Percentiles rank a stretch among this genome's conserved stretches.
Conservation (phyloP, 768 basidiomycete species). For the Tulasnella sp. region DNA sequence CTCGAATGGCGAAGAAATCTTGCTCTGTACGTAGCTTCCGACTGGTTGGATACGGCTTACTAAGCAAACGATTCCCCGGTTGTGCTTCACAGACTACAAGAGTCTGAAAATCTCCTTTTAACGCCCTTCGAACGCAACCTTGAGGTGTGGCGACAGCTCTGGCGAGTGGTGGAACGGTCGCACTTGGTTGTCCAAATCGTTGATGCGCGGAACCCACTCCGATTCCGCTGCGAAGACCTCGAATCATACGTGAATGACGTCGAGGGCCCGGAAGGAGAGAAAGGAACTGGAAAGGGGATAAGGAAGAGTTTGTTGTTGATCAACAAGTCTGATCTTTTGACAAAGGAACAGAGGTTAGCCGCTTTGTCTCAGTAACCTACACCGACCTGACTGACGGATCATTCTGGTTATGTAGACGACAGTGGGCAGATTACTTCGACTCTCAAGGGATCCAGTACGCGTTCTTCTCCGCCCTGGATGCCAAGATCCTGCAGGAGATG, state of each 20-base stretch:
- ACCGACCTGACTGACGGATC: not conserved
- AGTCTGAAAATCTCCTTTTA: conserved; percentile 73
- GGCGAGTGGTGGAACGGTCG: conserved; percentile 92
- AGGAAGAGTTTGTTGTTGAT: conserved; percentile 73
- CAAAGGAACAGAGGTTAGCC: conserved; percentile 66
- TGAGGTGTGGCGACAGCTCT: conserved; percentile 97
- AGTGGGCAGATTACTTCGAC: conserved; percentile 92
- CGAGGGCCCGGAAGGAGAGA: conserved; percentile 70
- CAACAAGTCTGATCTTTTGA: conserved; percentile 93
- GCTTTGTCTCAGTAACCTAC: not conserved
- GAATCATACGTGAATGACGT: conserved; percentile 78
- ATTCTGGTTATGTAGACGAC: conserved; percentile 34
- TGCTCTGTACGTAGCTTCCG: conserved; percentile 58
- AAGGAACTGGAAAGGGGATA: conserved; percentile 57
- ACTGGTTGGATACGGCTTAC: not conserved
- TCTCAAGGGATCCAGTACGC: conserved; percentile 62
- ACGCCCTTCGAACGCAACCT: conserved; percentile 96
- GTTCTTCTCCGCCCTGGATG: conserved; percentile 89
- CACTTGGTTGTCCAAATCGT: conserved; percentile 93
- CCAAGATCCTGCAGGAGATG: conserved; percentile 70
- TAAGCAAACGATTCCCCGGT: not conserved
- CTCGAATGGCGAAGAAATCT: conserved; percentile 87
- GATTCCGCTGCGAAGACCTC: conserved; percentile 87
- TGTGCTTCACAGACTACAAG: conserved; percentile 53
- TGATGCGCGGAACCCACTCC: conserved; percentile 87